Percentiles rank a stretch among this genome's conserved stretches.
Evolutionary conservation across 371 early-diverging fungal genomes (phyloP).

Genomic region (Blastocladiella emersonii): DNA sequence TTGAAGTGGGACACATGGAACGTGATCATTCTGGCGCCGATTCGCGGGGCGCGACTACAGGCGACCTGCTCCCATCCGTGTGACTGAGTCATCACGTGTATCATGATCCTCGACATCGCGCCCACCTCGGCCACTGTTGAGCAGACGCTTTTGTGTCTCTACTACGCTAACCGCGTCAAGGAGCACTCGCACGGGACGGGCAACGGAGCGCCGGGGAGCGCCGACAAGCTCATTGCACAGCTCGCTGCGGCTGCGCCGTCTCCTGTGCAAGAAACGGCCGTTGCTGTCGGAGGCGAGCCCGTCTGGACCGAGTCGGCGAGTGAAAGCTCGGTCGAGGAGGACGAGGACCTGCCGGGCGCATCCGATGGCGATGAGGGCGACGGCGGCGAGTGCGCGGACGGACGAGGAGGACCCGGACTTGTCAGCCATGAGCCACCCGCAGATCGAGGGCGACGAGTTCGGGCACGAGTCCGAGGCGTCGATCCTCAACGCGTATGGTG

Average conservation of each 20-base stretch:
- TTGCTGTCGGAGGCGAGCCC: not conserved
- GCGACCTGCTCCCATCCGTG: too few relatives aligned
- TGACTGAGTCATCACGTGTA: too few relatives aligned
- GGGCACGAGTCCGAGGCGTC: too few relatives aligned
- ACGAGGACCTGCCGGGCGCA: not conserved
- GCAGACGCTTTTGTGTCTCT: conserved; percentile 40
- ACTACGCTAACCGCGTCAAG: conserved; percentile 37
- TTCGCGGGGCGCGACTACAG: too few relatives aligned
- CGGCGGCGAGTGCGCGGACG: not conserved
- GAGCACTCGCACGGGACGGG: conserved; percentile 10
- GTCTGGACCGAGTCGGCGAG: too few relatives aligned
- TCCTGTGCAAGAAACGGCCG: not conserved
- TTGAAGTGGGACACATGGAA: too few relatives aligned
- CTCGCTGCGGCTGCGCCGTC: not conserved
- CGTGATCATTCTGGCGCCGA: too few relatives aligned
- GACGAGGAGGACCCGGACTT: too few relatives aligned
- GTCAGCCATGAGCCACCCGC: too few relatives aligned
- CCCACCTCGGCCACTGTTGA: conserved; percentile 25
- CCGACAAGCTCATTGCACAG: not conserved
- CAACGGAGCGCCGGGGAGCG: not conserved
- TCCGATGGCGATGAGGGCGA: not conserved
- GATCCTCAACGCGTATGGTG: too few relatives aligned
- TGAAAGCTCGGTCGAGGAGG: not conserved
- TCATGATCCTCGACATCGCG: conserved; percentile 33
- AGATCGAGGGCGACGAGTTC: too few relatives aligned